These are phyloP conservation scores for Gossypium herbaceum DNA, from an alignment of 345 rosid species.

Conservation along the genomic window DNA sequence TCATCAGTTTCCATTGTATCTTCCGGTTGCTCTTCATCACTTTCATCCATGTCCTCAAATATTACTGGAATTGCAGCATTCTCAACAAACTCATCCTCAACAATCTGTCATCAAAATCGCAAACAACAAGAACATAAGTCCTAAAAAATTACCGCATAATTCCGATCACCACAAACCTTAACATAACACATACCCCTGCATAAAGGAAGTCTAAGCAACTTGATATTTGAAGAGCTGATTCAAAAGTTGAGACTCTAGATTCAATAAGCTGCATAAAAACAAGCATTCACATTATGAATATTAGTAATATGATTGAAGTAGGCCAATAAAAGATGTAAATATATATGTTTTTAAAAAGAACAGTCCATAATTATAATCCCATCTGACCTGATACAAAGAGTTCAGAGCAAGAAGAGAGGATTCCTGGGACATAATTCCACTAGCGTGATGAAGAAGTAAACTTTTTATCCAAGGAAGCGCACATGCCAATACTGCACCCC, in stretches of 20 bases:
- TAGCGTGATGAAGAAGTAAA: slow-evolving; percentile 78
- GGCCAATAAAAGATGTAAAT: not conserved
- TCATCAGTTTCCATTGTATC: slow-evolving; percentile 51
- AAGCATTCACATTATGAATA: not conserved
- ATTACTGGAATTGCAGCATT: slow-evolving; percentile 38
- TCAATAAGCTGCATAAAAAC: slow-evolving; percentile 64
- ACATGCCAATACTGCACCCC: slow-evolving; percentile 89
- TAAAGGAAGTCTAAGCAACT: slow-evolving; percentile 53
- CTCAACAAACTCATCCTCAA: slow-evolving; percentile 54
- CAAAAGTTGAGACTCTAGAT: slow-evolving; percentile 68
- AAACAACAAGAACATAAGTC: not conserved
- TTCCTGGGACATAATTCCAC: slow-evolving; percentile 80
- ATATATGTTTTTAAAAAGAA: not conserved
- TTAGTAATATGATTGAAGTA: not conserved
- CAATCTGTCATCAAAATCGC: slow-evolving; percentile 31
- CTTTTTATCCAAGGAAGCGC: slow-evolving; percentile 86
- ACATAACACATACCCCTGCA: slow-evolving; percentile 37
- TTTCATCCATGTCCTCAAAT: slow-evolving; percentile 68
- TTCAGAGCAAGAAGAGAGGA: slow-evolving; percentile 66
- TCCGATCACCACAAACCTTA: not conserved
- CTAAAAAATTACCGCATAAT: not conserved
- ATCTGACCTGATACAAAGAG: slow-evolving; percentile 77
- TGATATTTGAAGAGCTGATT: slow-evolving; percentile 67
- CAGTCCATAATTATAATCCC: not conserved
- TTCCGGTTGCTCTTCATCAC: slow-evolving; percentile 65